Evolutionary conservation across 2,329 filamentous ascomycete genomes (phyloP).

Genomic region (Aureobasidium sp.): DNA sequence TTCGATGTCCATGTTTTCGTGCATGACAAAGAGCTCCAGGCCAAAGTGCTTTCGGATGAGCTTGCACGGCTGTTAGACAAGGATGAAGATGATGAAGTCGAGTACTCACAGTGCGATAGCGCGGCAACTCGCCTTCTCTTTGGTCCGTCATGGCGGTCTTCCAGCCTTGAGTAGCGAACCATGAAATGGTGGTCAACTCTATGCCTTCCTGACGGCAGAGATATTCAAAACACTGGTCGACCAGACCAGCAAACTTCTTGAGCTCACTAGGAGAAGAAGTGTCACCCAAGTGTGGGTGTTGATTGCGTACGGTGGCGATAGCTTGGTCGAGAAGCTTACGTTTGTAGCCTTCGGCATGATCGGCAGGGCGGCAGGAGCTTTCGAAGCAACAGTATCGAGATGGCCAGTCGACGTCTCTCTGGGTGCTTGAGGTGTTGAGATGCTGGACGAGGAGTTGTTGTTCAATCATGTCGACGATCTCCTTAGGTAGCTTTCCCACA

Average conservation of each 20-base stretch:
- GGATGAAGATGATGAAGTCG: too few species aligned
- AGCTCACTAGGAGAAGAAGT: too few species aligned
- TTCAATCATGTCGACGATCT: background rate
- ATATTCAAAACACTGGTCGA: background rate
- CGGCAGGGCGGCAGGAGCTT: background rate
- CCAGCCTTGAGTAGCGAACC: background rate
- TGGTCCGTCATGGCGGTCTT: background rate
- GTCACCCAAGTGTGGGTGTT: background rate
- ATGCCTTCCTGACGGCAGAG: background rate
- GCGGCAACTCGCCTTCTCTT: background rate
- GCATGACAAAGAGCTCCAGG: background rate
- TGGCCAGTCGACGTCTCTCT: background rate
- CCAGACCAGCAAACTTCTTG: background rate
- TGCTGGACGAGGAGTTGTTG: background rate
- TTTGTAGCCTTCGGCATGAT: background rate
- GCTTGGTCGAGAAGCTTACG: background rate
- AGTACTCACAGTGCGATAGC: background rate
- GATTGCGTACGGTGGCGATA: background rate
- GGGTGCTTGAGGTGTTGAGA: background rate
- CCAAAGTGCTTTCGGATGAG: too few species aligned
- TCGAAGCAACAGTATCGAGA: background rate
- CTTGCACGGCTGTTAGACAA: too few species aligned
- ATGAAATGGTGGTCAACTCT: background rate
- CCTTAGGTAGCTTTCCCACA: background rate
- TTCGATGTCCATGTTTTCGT: background rate